phyloP scores from a whole-genome alignment of 2,329 filamentous ascomycete species.

The Shiraia sp. region DNA sequence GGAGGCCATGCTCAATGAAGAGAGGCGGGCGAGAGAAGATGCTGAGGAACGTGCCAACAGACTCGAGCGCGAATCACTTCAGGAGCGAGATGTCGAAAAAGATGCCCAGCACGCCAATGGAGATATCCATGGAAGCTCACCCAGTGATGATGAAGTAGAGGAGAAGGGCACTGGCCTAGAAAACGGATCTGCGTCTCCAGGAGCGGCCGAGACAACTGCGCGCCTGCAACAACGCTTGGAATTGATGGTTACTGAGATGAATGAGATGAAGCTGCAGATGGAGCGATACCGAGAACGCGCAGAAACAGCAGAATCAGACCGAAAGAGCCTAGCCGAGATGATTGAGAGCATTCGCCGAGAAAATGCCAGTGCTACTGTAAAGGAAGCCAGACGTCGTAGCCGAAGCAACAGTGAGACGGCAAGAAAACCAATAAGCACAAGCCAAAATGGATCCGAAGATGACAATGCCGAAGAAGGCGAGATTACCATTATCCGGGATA shows the following conservation, averaged over 20 bases:
- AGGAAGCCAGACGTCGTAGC: slow-evolving; percentile 33
- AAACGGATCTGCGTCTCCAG: slow-evolving; percentile 26
- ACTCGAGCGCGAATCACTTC: slow-evolving; percentile 64
- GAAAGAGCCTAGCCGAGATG: slow-evolving; percentile 83
- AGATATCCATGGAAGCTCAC: slow-evolving; percentile 18
- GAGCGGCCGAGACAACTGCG: slow-evolving; percentile 43
- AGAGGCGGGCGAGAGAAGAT: slow-evolving; percentile 77
- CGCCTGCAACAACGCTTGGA: slow-evolving; percentile 74
- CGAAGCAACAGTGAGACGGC: slow-evolving; percentile 25
- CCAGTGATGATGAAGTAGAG: slow-evolving; percentile 9
- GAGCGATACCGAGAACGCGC: slow-evolving; percentile 77
- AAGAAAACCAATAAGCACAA: slow-evolving; percentile 4
- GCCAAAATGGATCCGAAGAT: slow-evolving; percentile 1
- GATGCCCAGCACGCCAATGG: slow-evolving; percentile 31
- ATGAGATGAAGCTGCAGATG: slow-evolving; percentile 77
- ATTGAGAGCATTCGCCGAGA: slow-evolving; percentile 77
- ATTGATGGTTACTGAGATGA: slow-evolving; percentile 76
- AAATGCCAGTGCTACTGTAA: slow-evolving; percentile 52
- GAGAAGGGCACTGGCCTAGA: slow-evolving; percentile 18
- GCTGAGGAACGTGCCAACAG: slow-evolving; percentile 81
- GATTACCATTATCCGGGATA: slow-evolving; percentile 42
- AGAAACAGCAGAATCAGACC: slow-evolving; percentile 78
- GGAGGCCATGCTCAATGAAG: slow-evolving; percentile 75
- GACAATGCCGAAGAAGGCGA: slow-evolving; percentile 40
- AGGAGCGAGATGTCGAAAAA: slow-evolving; percentile 36